Percentiles rank a stretch among this genome's conserved stretches.
Conservation (phyloP, 345 rosid species). For the Syzygium oleosum region DNA sequence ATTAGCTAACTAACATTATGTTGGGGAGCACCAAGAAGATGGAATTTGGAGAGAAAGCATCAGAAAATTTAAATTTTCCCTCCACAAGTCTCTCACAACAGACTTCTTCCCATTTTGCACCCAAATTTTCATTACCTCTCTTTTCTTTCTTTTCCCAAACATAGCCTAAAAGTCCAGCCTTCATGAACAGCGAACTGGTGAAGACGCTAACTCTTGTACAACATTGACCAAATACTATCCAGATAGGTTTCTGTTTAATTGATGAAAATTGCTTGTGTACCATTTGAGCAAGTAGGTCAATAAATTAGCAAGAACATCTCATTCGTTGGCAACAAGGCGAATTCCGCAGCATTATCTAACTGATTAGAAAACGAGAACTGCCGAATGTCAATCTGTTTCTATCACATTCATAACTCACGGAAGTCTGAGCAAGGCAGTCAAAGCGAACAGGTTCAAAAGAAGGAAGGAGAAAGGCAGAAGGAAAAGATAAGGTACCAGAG, state of each 20-base stretch:
- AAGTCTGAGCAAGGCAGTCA: neutral
- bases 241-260: neutral
- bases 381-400: neutral
- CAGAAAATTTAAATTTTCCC: neutral
- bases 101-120: neutral
- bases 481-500: constrained; percentile 39
- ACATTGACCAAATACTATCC: neutral
- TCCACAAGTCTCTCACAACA: neutral
- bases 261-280: neutral
- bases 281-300: neutral
- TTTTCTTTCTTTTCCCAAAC: neutral
- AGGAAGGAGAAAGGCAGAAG: neutral
- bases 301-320: neutral
- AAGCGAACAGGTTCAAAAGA: neutral
- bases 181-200: neutral
- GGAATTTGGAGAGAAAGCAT: neutral
- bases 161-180: neutral
- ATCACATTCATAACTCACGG: neutral
- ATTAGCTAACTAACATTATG: neutral
- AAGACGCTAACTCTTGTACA: neutral
- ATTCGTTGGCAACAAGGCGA: neutral
- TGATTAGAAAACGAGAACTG: neutral
- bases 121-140: neutral
- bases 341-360: neutral
- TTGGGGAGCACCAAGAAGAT: neutral